Evolutionary conservation across 345 rosid species (phyloP), one percentile per base, ranked within the genome.

Genomic region (Pistacia integerrima): DNA sequence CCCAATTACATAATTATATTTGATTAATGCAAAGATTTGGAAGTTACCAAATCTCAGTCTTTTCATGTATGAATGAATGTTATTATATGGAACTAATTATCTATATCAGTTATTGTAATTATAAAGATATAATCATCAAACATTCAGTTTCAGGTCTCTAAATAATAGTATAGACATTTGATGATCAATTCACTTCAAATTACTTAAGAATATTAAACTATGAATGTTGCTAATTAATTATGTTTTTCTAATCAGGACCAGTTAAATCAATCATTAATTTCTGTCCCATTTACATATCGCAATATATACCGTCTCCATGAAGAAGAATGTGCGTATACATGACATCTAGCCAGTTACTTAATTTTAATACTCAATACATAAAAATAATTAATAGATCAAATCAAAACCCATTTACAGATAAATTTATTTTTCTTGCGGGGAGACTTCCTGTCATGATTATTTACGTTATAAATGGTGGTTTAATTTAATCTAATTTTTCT

Each of bases 11-110:
- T 74, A 35, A 74, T 52, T 36, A 25, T 67, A 20, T 41, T 41
- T 76, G 56, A 76, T 66, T 75, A 75, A 41, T 58, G 25, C 46
- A 14, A 77, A 4, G 70, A 70, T 77, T 61, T 77, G 79, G 18
- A 77, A 36, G 70, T 77, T 62, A 77, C 38, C 14, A 52, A 69
- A 77, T 77, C 69, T 60, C 18, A 48, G 16, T 60, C 16, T 35
- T 18, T 76, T 60, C 63, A 76, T 69, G 60, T 25, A 52, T 51
- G 36, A 52, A 69, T 12, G 6, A 41, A 41, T 41, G 9, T 41
- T 41, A 41, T 41, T 41, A 41, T 58, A 35, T 10, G 51, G 30
- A 56, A 71, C 36, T 71, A 38, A 71, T 63, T 62, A 48, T 59
- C 9, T 72, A 49, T 17, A 72, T 59, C 58, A 44, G 55, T 57